Evolutionary conservation across 345 rosid species (phyloP), one percentile per base, ranked within the genome.

Genomic region (Eucalyptus tenuipes): DNA sequence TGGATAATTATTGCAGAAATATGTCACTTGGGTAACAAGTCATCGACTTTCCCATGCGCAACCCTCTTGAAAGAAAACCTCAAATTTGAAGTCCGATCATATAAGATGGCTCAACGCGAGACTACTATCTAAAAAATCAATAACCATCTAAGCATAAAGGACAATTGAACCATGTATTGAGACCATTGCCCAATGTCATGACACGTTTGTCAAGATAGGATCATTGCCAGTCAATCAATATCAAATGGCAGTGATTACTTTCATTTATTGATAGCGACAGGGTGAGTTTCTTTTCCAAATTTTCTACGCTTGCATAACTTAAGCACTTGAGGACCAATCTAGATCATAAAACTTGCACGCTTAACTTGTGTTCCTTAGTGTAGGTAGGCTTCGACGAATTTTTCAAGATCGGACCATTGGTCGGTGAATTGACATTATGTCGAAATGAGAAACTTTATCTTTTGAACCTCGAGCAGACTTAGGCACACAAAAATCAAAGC

Each of bases 71-170:
- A 29, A 27, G n/a, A 52, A 59, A 59, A 29, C 68, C 14, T 29
- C 68, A 27, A 18, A 1, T 27, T 59, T 27, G 15, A 59, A 27
- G 7, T 27, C 7, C 1, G 7, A 59, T 59, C 31, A 5, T 27
- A 59, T 59, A 27, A 7, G 24, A 52, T 52, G 57, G 24, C 10
- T 52, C 10, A 18, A 3, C 10, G 57, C 1, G 2, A 13, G 27
- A 59, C 2, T 25, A 27, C 16, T 59, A 3, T 12, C 7, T 16
- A 27, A 59, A 27, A 59, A 27, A 59, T 59, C 3, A 27, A 6
- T 59, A 59, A 1, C 4, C 16, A 1, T 27, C 4, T 0, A 27
- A 52, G 57, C 4, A 1, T 29, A 5, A 59, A 5, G 16, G 16
- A 16, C 7, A 27, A 29, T 29, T 27, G 15, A 0, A 59, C 31